These are phyloP conservation scores for Sanghuangporus weigelae DNA, from an alignment of 1,284 basidiomycete genomes.

Conservation along the genomic window DNA sequence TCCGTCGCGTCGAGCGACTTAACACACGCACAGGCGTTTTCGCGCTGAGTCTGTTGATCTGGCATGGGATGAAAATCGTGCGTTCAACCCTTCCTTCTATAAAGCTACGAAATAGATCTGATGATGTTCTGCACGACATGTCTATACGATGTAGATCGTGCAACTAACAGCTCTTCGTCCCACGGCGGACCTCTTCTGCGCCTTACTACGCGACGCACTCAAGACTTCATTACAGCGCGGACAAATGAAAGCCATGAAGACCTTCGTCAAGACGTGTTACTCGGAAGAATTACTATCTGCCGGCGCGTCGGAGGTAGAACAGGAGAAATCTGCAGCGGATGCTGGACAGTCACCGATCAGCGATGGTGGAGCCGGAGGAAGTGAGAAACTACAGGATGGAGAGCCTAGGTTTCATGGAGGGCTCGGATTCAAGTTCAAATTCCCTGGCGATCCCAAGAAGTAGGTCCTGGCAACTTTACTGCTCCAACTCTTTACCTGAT, in stretches of 20 bases:
- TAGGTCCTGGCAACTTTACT: constrained; percentile 30
- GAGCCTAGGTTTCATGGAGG: constrained; percentile 77
- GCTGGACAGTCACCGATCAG: constrained; percentile 37
- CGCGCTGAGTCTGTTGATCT: constrained; percentile 89
- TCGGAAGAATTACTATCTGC: constrained; percentile 83
- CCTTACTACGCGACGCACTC: constrained; percentile 82
- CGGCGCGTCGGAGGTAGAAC: constrained; percentile 48
- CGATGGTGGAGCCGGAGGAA: constrained; percentile 17
- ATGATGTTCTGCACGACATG: too few species aligned
- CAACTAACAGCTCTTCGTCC: constrained; percentile 95
- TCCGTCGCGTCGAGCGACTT: constrained; percentile 91
- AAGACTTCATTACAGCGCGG: constrained; percentile 84
- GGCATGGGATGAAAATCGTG: constrained; percentile 95
- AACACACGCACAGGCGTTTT: constrained; percentile 93
- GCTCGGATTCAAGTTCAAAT: constrained; percentile 84
- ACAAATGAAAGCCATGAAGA: constrained; percentile 92
- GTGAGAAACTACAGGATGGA: constrained; percentile 44
- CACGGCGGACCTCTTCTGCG: constrained; percentile 93
- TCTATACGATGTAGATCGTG: constrained; percentile 58
- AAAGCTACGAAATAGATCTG: background rate
- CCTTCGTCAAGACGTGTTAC: constrained; percentile 90
- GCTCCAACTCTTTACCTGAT: background rate
- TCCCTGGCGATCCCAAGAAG: constrained; percentile 93
- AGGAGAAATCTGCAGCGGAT: constrained; percentile 63
- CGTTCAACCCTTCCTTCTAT: constrained; percentile 28